Conservation (phyloP, 768 basidiomycete species). For the Podaxis pistillaris region DNA sequence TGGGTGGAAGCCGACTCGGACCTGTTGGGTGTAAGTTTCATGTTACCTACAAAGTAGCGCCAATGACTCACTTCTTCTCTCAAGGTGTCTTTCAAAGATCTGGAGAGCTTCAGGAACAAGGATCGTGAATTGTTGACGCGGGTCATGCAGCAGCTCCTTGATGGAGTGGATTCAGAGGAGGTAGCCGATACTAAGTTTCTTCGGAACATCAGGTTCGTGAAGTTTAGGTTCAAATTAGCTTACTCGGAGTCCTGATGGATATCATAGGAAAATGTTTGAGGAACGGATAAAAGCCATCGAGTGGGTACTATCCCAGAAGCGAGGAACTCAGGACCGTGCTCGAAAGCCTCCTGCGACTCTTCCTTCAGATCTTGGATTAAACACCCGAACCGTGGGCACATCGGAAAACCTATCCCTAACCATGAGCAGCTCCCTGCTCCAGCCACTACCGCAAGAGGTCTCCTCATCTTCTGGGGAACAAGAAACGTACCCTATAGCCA, state of each 20-base stretch:
- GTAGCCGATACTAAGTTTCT: conserved; percentile 5
- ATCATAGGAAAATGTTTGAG: conserved; percentile 6
- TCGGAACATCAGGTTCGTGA: conserved; percentile 1
- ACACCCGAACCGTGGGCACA: not conserved
- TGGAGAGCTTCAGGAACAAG: not conserved
- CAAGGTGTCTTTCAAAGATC: not conserved
- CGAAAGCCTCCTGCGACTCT: not conserved
- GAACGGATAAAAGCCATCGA: conserved; percentile 12
- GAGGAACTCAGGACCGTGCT: not conserved
- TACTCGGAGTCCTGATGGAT: not conserved
- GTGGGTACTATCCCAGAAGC: not conserved
- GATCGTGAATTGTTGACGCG: not conserved
- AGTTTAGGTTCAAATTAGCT: not conserved
- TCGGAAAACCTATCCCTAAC: not conserved
- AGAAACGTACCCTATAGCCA: not conserved
- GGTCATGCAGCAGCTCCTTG: conserved; percentile 11
- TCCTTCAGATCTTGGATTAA: not conserved
- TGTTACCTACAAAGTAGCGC: not conserved
- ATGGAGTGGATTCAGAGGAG: not conserved
- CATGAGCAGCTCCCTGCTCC: too few relatives aligned
- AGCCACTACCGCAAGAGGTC: not conserved
- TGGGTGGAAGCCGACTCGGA: conserved; percentile 7
- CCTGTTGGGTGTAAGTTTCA: not conserved
- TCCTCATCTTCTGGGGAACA: not conserved
- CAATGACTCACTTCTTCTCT: not conserved